Conservation (phyloP, 2,329 filamentous ascomycete species). For the Diaporthe longicolla region DNA sequence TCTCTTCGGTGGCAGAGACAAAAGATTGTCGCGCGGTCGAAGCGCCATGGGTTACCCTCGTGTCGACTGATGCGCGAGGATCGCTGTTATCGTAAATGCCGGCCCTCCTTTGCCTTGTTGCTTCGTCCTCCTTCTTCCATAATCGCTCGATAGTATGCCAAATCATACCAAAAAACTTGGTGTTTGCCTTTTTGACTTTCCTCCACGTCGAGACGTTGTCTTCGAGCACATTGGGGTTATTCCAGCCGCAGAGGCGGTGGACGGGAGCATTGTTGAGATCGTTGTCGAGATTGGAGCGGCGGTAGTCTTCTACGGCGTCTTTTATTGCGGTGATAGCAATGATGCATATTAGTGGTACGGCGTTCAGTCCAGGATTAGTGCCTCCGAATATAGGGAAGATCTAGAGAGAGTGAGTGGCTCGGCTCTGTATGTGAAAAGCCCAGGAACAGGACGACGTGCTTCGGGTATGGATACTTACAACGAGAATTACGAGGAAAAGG, state of each 20-base stretch:
- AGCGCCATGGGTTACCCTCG: slow-evolving; percentile 67
- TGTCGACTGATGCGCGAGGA: slow-evolving; percentile 76
- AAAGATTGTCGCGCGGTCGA: slow-evolving; percentile 65
- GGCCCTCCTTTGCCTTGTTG: slow-evolving; percentile 63
- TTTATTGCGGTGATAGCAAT: slow-evolving; percentile 90
- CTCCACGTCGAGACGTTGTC: slow-evolving; percentile 91
- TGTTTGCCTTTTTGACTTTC: slow-evolving; percentile 88
- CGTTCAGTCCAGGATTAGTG: slow-evolving; percentile 88
- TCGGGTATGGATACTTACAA: slow-evolving; percentile 71
- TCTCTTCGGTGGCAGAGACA: slow-evolving; percentile 75
- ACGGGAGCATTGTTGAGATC: slow-evolving; percentile 97
- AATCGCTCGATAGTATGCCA: slow-evolving; percentile 62
- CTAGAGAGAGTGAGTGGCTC: slow-evolving; percentile 63
- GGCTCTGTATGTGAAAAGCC: neutral
- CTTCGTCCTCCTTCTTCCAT: slow-evolving; percentile 65
- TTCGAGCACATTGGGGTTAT: slow-evolving; percentile 92
- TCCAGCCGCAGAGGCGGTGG: slow-evolving; percentile 88
- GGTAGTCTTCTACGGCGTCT: slow-evolving; percentile 95
- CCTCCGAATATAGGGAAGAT: slow-evolving; percentile 97
- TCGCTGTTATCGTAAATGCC: slow-evolving; percentile 68
- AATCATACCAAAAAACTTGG: slow-evolving; percentile 70
- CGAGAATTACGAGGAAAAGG: slow-evolving; percentile 93
- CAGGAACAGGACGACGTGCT: slow-evolving; percentile 17
- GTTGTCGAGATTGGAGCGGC: slow-evolving; percentile 90
- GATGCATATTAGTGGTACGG: slow-evolving; percentile 94